Base-by-base conservation (phyloP, 352 stramenopile genomes). In the Phytophthora syringae region DNA sequence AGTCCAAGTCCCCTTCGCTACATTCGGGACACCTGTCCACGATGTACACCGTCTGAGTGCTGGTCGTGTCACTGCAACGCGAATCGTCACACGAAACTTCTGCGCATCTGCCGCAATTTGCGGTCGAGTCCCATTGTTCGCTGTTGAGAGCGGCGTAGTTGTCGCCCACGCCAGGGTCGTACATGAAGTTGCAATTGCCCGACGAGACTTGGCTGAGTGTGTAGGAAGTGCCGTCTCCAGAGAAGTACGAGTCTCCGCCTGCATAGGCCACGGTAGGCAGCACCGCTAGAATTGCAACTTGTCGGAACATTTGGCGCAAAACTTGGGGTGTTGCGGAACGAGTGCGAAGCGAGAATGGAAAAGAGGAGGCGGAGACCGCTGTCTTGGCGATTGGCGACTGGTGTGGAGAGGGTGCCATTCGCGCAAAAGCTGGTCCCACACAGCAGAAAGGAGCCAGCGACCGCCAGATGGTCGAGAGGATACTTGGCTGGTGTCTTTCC, bases 151-250 rank as follows among this genome's bases (percentile, higher is more conserved):
- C 84, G 1, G 83, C 80, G 48, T 91, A 89, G 43, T 89, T 86
- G 43, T 71, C 76, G 7, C 37, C 74, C 5, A 68, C 60, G 3
- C 53, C 48, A 0, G 74, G 76, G 52, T 79, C 76, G 56, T 70
- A 71, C 82, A 92, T 92, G 50, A 91, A 87, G 59, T 88, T 89
- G 69, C 84, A 91, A 63, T 86, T 89, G 50, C 81, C 79, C 0
- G 52, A 36, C 16, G 63, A 81, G 12, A 76, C 63, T 37, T 79
- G 44, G n/a, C 57, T 60, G 3, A 90, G 75, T n/a, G 65, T 79
- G 67, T 90, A 88, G 21, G 72, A 69, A 10, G 81, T 90, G 65
- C 72, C 77, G 7, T 86, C 74, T 9, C 81, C 81, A 1, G 59
- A 70, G 52, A 69, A 87, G 57, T 81, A 82, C 6, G 39, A 47